Evolutionary conservation across 352 stramenopile species (phyloP), one percentile per base, ranked within the genome.

Genomic region (Aphanomyces invadans): DNA sequence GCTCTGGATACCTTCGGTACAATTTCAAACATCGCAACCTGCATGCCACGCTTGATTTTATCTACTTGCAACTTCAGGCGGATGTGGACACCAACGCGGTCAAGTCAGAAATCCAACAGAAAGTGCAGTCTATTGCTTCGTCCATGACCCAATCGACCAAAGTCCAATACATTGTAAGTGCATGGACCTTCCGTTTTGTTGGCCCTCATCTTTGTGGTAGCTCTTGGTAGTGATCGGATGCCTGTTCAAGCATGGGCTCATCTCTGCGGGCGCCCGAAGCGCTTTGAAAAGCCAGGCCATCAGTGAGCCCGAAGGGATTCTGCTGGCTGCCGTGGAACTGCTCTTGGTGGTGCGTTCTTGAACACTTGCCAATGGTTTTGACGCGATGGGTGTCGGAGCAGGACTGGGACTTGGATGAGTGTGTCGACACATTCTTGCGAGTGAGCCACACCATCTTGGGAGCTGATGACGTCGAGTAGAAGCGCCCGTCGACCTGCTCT

Each of bases 161-260:
- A n/a, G 49, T 57, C 29, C 49, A 57, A 57, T 57, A 57, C 49
- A 57, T 57, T 33, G 49, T 57, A 57, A n/a, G 49, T n/a, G n/a
- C n/a, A n/a, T n/a, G n/a, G n/a, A n/a, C n/a, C n/a, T n/a, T n/a
- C n/a, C n/a, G n/a, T n/a, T n/a, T n/a, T n/a, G n/a, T n/a, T n/a
- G n/a, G n/a, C n/a, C n/a, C n/a, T n/a, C n/a, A n/a, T n/a, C n/a
- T n/a, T n/a, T n/a, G n/a, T n/a, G n/a, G n/a, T 32, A 57, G 49
- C 29, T 57, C 19, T 28, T 57, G 12, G 49, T 38, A 7, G 49
- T 57, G 10, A 57, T 57, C 49, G 49, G 49, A 23, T 57, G 49
- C 29, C 49, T 57, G 25, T 57, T 57, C 49, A 57, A 57, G 49
- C 49, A 57, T 33, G 49, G 49, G 17, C 49, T 57, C 11, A 57